Conservation (phyloP, 164 flowering plant species). For the Berberis thunbergii region DNA sequence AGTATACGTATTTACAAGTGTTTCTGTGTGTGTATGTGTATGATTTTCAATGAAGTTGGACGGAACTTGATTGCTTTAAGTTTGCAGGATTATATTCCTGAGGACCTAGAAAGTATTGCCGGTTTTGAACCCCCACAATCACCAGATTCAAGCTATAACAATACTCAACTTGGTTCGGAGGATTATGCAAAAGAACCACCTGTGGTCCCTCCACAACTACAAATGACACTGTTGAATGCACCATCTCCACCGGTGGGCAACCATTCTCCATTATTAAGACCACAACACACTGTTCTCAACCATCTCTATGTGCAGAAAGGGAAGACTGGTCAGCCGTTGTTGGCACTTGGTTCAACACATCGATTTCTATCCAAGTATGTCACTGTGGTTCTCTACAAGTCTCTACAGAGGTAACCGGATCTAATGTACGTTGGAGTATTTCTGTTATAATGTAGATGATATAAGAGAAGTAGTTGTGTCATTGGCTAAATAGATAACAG, state of each 20-base stretch:
- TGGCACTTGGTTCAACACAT: conserved; percentile 84
- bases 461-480: too few species aligned
- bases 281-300: conserved; percentile 83
- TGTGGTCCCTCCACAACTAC: conserved; percentile 76
- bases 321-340: conserved; percentile 58
- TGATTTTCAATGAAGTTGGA: too few species aligned
- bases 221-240: conserved; percentile 59
- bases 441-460: too few species aligned
- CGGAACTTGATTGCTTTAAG: conserved; percentile 1
- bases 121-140: conserved; percentile 90
- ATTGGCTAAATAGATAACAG: too few species aligned
- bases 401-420: conserved; percentile 47
- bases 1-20: too few species aligned
- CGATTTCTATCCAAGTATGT: conserved; percentile 77
- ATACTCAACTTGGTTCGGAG: conserved; percentile 47
- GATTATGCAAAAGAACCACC: conserved; percentile 93
- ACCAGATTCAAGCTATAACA: conserved; percentile 87
- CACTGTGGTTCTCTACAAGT: conserved; percentile 87
- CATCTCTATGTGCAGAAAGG: conserved; percentile 92
- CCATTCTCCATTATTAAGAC: conserved; percentile 32
- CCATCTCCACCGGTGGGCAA: conserved; percentile 46
- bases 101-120: conserved; percentile 71
- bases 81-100: conserved; percentile 87
- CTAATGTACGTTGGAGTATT: too few species aligned
- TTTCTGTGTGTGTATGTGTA: too few species aligned